Evolutionary conservation across 441 rosid genomes (phyloP).

Genomic region (Adansonia gregorii): DNA sequence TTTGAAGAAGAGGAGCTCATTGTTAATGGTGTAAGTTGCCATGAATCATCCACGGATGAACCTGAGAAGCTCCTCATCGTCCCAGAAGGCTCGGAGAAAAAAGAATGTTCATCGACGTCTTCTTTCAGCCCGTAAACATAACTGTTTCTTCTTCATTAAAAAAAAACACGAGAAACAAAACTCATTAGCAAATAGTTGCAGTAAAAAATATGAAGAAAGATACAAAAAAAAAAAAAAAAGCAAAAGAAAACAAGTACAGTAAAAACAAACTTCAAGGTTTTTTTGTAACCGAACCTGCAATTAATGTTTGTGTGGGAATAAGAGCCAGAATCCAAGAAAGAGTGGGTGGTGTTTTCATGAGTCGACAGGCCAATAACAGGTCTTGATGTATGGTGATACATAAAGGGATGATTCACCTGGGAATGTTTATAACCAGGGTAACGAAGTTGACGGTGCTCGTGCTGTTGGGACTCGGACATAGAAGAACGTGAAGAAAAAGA

Average conservation of each 20-base stretch:
- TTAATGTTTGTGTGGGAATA: slow-evolving; percentile 44
- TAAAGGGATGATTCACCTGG: slow-evolving; percentile 33
- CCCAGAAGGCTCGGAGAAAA: slow-evolving; percentile 72
- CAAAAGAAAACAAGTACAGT: neutral
- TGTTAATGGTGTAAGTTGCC: slow-evolving; percentile 67
- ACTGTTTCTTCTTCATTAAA: slow-evolving; percentile 47
- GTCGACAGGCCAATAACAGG: slow-evolving; percentile 37
- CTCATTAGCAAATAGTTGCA: slow-evolving; percentile 12
- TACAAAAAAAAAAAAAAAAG: neutral
- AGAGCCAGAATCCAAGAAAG: slow-evolving; percentile 52
- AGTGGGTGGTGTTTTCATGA: slow-evolving; percentile 42
- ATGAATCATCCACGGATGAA: slow-evolving; percentile 66
- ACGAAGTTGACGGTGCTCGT: slow-evolving; percentile 29
- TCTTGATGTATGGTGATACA: slow-evolving; percentile 40
- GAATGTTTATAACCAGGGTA: slow-evolving; percentile 29
- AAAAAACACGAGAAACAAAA: slow-evolving; percentile 2
- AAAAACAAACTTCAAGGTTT: neutral
- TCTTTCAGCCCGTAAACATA: slow-evolving; percentile 61
- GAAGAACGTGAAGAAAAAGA: slow-evolving; percentile 29
- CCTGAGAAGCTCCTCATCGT: slow-evolving; percentile 62
- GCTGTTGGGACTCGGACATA: slow-evolving; percentile 44
- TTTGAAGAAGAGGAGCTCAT: slow-evolving; percentile 61
- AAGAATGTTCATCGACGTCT: slow-evolving; percentile 63
- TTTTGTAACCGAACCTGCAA: slow-evolving; percentile 49
- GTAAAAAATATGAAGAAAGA: neutral